Evolutionary conservation across 805 yeast species (phyloP).

Genomic region (Metschnikowia lunata): DNA sequence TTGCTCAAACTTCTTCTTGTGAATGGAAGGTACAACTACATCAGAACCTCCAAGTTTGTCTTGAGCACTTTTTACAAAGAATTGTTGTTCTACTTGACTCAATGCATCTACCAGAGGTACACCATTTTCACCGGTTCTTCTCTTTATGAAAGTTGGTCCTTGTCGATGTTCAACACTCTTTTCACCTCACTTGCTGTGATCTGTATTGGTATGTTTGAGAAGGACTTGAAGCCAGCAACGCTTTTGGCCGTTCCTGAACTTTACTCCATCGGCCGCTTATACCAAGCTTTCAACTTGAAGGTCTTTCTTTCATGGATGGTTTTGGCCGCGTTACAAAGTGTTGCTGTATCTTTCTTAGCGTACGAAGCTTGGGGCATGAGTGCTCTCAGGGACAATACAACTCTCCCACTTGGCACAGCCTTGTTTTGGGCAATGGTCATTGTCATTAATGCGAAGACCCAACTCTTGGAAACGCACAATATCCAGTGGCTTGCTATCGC

Average conservation of each 20-base stretch:
- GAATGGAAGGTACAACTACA: constrained; percentile 93
- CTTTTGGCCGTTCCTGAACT: constrained; percentile 88
- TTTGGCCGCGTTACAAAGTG: constrained; percentile 68
- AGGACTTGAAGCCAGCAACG: constrained; percentile 84
- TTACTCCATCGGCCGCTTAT: constrained; percentile 70
- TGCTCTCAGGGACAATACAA: constrained; percentile 65
- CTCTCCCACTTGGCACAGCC: constrained; percentile 78
- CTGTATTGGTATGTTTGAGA: constrained; percentile 92
- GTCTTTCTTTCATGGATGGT: constrained; percentile 76
- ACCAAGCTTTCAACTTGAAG: constrained; percentile 65
- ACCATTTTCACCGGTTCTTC: constrained; percentile 92
- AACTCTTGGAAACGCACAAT: constrained; percentile 74
- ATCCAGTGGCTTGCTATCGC: constrained; percentile 65
- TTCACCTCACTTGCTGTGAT: constrained; percentile 91
- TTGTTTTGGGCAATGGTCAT: constrained; percentile 68
- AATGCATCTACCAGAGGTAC: constrained; percentile 78
- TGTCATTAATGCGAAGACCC: constrained; percentile 73
- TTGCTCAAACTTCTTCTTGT: constrained; percentile 79
- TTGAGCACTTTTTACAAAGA: constrained; percentile 94
- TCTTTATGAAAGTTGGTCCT: constrained; percentile 90
- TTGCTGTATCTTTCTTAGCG: constrained; percentile 62
- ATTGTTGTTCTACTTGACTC: constrained; percentile 81
- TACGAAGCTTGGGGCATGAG: constrained; percentile 68
- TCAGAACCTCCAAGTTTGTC: constrained; percentile 87
- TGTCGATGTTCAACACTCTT: constrained; percentile 94